A percentile compares a stretch with the other conserved stretches of the same genome.
phyloP scores from a whole-genome alignment of 2,329 filamentous ascomycete species.

The Zymoseptoria passerinii region DNA sequence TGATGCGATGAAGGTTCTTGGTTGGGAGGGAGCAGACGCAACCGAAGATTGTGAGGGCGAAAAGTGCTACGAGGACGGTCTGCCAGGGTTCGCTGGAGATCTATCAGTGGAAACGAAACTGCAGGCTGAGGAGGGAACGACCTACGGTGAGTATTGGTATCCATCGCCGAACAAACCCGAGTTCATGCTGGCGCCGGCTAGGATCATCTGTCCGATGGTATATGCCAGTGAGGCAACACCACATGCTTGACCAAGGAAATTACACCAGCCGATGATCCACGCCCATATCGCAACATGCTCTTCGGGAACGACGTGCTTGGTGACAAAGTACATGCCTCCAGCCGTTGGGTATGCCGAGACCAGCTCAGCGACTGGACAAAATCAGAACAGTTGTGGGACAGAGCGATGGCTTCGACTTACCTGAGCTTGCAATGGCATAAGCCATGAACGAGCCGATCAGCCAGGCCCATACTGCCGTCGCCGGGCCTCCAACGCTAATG shows the following conservation, averaged over 20 bases:
- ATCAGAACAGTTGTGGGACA: background rate
- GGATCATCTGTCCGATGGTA: constrained; percentile 55
- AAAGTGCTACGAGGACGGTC: constrained; percentile 51
- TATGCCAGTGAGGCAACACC: constrained; percentile 56
- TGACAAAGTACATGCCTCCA: constrained; percentile 61
- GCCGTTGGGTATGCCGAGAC: constrained; percentile 60
- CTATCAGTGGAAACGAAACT: background rate
- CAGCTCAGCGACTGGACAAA: constrained; percentile 48
- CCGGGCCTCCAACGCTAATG: constrained; percentile 51
- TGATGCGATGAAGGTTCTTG: constrained; percentile 49
- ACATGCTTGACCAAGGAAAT: constrained; percentile 55
- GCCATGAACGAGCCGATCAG: constrained; percentile 56
- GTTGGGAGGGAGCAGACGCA: constrained; percentile 57
- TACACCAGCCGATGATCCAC: constrained; percentile 61
- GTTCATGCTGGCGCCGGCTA: constrained; percentile 55
- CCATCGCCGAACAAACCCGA: constrained; percentile 43
- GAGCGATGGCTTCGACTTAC: constrained; percentile 23
- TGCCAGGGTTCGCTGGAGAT: constrained; percentile 46
- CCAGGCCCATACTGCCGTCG: constrained; percentile 59
- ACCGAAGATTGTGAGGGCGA: constrained; percentile 48
- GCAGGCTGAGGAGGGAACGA: background rate
- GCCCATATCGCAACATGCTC: constrained; percentile 55
- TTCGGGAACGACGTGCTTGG: constrained; percentile 54
- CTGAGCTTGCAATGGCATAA: constrained; percentile 54
- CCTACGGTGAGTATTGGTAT: constrained; percentile 52